Evolutionary conservation across 2,329 filamentous ascomycete genomes (phyloP).

Genomic region (Sclerotinia minor): DNA sequence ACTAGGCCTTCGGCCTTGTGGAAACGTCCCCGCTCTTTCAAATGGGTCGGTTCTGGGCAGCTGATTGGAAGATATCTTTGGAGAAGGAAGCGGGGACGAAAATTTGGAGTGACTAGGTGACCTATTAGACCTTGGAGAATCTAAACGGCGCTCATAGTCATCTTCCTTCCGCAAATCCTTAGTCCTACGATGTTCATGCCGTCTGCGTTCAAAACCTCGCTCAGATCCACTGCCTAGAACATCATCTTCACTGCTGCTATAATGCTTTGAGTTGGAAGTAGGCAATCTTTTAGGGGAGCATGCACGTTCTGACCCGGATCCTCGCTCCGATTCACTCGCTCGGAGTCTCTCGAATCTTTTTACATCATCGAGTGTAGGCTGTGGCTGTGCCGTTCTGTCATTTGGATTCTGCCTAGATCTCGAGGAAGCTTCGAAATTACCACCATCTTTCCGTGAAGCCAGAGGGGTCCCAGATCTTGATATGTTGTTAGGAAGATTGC

Average conservation of each 20-base stretch:
- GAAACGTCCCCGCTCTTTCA: constrained; percentile 38
- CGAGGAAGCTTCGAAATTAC: constrained; percentile 27
- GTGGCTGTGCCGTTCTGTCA: constrained; percentile 35
- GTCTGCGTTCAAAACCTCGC: constrained; percentile 26
- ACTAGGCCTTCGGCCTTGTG: constrained; percentile 27
- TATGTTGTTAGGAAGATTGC: constrained; percentile 25
- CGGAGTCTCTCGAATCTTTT: constrained; percentile 32
- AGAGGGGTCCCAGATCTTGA: constrained; percentile 32
- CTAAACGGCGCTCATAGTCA: constrained; percentile 29
- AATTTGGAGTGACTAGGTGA: constrained; percentile 32
- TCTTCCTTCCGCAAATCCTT: constrained; percentile 29
- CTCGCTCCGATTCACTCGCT: constrained; percentile 30
- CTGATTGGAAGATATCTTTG: constrained; percentile 37
- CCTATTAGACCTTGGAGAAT: constrained; percentile 35
- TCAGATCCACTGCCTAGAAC: constrained; percentile 38
- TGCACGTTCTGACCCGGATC: constrained; percentile 26
- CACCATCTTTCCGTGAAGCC: constrained; percentile 32
- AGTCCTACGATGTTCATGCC: constrained; percentile 25
- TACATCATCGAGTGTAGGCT: constrained; percentile 33
- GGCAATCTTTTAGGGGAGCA: constrained; percentile 33
- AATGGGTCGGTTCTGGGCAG: constrained; percentile 32
- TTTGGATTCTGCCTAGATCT: constrained; percentile 31
- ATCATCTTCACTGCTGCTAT: constrained; percentile 39
- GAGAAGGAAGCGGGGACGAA: constrained; percentile 38
- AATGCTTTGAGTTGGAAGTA: constrained; percentile 30